Evolutionary conservation across 2,329 filamentous ascomycete species (phyloP).

Genomic region (Aureobasidium sp.): DNA sequence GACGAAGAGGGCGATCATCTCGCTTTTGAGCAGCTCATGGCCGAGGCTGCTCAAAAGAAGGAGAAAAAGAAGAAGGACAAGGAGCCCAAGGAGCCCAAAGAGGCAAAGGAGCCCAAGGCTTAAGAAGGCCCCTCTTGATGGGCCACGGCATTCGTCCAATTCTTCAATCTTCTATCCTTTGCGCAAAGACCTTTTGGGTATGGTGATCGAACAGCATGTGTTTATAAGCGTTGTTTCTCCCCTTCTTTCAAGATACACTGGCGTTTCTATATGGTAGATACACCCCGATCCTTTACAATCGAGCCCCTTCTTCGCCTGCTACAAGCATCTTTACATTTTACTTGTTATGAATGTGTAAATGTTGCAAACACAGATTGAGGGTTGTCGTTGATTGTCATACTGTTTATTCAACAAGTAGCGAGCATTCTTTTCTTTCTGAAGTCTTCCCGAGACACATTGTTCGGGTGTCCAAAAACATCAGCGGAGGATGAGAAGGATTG

Average conservation of each 20-base stretch:
- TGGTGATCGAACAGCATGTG: neutral
- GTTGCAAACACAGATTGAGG: neutral
- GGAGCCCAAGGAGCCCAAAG: neutral
- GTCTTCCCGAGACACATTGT: too few relatives aligned
- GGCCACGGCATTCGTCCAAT: neutral
- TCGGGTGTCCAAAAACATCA: too few relatives aligned
- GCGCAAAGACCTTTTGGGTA: neutral
- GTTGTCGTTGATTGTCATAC: neutral
- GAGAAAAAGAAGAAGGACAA: constrained; percentile 55
- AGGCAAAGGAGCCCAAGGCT: neutral
- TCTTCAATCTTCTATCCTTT: neutral
- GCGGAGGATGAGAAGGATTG: too few relatives aligned
- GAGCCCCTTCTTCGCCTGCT: neutral
- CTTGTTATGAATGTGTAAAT: neutral
- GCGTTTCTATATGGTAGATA: neutral
- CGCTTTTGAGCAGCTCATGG: constrained; percentile 96
- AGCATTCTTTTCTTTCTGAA: too few relatives aligned
- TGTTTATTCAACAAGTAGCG: too few relatives aligned
- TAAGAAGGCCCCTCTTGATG: neutral
- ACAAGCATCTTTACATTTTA: neutral
- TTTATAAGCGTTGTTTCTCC: neutral
- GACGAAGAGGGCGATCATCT: constrained; percentile 99
- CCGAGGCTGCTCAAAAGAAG: constrained; percentile 93
- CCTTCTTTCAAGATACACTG: neutral
- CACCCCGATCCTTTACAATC: neutral